Evolutionary conservation across 208 protist genomes (phyloP), one percentile per base, ranked within the genome.

Genomic region (Trypanosoma lewisi): DNA sequence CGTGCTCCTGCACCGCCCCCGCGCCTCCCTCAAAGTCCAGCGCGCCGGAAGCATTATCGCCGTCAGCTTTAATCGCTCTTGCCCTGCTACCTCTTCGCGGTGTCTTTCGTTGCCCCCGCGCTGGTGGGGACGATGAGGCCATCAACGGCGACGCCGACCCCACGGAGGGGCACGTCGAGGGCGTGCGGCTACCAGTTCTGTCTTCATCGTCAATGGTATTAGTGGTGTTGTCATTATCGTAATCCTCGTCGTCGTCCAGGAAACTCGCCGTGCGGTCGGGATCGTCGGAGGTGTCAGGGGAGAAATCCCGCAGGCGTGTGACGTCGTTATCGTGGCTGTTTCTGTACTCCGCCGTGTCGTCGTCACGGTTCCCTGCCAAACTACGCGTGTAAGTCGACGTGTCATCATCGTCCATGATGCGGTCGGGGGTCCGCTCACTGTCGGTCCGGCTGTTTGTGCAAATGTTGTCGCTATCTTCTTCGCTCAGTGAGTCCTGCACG

Each of bases 251-350:
- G 42, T 61, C 49, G 66, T 67, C 39, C 58, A 76, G 9, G 64
- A 73, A 37, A 77, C 54, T 85, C 19, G 67, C 77, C 4, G 73
- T 83, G 64, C 77, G 73, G 45, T 89, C 65, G 0, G 47, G 34
- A 27, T 63, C 54, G 25, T 63, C 54, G 4, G 52, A 67, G 25
- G 8, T 6, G 12, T 42, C 36, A 19, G 19, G 4, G 41, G 6
- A 19, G 2, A 14, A 41, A 19, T 14, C 37, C 21, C 30, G 14
- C 25, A 28, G 28, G 12, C 23, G 55, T 19, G 0, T 39, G 34
- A 25, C 44, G n/a, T 28, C 23, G 14, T 28, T 5, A 5, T 36
- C 45, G 39, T 31, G 41, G 12, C 27, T 34, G 4, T 34, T 14
- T 3, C n/a, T n/a, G 19, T 28, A 36, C n/a, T 19, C 27, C 12